Evolutionary conservation across 1,284 basidiomycete species (phyloP).

Genomic region (Inonotus hispidus): DNA sequence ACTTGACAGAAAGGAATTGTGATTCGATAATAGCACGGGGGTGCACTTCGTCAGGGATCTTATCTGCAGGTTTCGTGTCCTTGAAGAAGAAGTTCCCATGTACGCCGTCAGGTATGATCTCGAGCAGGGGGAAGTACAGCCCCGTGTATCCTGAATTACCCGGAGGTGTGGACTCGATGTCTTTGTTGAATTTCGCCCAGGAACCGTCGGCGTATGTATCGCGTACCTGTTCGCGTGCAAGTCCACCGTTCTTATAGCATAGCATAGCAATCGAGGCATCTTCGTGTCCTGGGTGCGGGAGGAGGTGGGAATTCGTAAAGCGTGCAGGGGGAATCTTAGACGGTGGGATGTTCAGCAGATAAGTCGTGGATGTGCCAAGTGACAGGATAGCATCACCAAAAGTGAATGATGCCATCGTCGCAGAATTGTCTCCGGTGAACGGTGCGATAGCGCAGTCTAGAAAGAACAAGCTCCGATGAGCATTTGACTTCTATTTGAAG

Average conservation of each 20-base stretch:
- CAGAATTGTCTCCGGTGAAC: conserved; percentile 91
- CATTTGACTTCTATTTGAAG: background rate
- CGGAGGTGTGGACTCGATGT: conserved; percentile 51
- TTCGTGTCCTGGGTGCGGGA: conserved; percentile 60
- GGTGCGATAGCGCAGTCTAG: conserved; percentile 79
- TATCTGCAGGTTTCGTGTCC: conserved; percentile 29
- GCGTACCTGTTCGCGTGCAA: conserved; percentile 77
- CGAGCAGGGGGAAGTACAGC: conserved; percentile 74
- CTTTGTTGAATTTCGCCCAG: conserved; percentile 73
- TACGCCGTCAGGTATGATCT: conserved; percentile 78
- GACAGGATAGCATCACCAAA: conserved; percentile 86
- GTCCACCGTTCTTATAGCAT: conserved; percentile 81
- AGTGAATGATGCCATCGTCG: conserved; percentile 76
- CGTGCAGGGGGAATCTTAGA: conserved; percentile 53
- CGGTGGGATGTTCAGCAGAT: conserved; percentile 72
- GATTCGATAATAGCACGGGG: conserved; percentile 84
- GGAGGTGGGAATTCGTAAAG: conserved; percentile 71
- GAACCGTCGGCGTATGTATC: conserved; percentile 56
- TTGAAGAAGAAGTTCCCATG: conserved; percentile 62
- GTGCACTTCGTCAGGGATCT: conserved; percentile 48
- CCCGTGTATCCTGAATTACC: conserved; percentile 61
- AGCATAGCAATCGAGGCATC: conserved; percentile 72
- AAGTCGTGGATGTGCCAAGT: conserved; percentile 88
- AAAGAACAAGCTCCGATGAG: background rate
- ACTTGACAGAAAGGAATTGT: conserved; percentile 77